Percentiles rank a stretch among this genome's conserved stretches.
Evolutionary conservation across 208 protist genomes (phyloP).

Genomic region (Tetramitus jugosus): DNA sequence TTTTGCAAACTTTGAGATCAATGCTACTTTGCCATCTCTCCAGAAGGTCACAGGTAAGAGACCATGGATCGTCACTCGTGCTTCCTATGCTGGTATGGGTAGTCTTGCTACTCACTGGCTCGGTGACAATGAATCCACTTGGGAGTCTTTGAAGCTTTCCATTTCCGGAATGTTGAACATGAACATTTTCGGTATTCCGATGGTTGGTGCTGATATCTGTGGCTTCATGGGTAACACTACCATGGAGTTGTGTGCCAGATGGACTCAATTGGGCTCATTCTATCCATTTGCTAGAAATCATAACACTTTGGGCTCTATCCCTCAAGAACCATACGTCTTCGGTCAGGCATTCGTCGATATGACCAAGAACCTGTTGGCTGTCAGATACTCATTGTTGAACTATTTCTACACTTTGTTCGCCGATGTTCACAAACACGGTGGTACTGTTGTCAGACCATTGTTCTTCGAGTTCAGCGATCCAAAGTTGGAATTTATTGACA

Average conservation of each 20-base stretch:
- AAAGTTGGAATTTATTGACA: conserved; percentile 35
- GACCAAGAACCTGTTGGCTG: conserved; percentile 30
- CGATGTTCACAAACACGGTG: conserved; percentile 29
- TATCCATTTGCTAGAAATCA: conserved; percentile 74
- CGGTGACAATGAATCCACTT: conserved; percentile 57
- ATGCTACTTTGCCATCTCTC: conserved; percentile 20
- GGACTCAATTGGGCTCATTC: conserved; percentile 64
- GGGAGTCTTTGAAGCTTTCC: conserved; percentile 21
- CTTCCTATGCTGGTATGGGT: conserved; percentile 46
- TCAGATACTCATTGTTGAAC: conserved; percentile 51
- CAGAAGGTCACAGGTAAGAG: background rate
- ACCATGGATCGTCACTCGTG: conserved; percentile 37
- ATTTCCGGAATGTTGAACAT: conserved; percentile 65
- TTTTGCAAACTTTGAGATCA: conserved; percentile 48
- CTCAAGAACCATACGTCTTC: conserved; percentile 15
- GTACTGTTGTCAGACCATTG: conserved; percentile 48
- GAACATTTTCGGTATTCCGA: conserved; percentile 64
- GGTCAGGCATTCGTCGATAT: conserved; percentile 29
- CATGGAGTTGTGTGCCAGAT: conserved; percentile 62
- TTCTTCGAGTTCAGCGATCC: conserved; percentile 50
- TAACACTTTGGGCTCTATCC: conserved; percentile 41
- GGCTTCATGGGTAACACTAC: conserved; percentile 62
- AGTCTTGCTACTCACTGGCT: conserved; percentile 56
- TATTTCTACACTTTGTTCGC: conserved; percentile 61
- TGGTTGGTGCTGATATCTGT: conserved; percentile 75